Evolutionary conservation across 2,329 filamentous ascomycete genomes (phyloP), one percentile per base, ranked within the genome.

Genomic region (Sporothrix schenckii): DNA sequence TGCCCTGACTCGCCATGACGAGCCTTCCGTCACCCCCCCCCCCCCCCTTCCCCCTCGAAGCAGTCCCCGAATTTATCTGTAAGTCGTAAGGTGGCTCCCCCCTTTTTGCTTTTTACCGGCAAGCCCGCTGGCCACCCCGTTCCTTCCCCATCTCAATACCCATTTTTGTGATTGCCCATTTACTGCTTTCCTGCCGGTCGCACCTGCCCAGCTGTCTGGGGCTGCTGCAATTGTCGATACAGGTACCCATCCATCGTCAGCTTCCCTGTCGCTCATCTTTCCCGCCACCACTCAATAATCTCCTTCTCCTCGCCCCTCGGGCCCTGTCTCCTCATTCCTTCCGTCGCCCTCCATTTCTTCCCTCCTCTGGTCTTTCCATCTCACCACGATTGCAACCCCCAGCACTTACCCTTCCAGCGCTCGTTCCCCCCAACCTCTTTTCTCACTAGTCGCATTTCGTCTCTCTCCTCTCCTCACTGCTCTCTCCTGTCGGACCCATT

Each of bases 201-300:
- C 61, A 24, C 61, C 60, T 34, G 34, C 34, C 34, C 34, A 34
- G 34, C 34, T 34, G 34, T 34, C 34, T 34, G 34, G 34, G 34
- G 34, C 4, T 34, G 34, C 34, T 34, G 6, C 34, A 34, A 34
- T 34, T 4, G 34, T 34, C 34, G 34, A 34, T 34, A 34, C 34
- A 63, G 58, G 39, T 61, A 61, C 39, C 58, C 58, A 63, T 27
- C 58, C 58, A 63, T 19, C 41, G 58, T 63, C 61, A 49, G 56
- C 41, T 68, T 65, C 69, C 56, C 70, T 68, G 56, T 71, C 58
- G 30, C 69, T 61, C 70, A 66, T 71, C 70, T 66, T 69, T 63
- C 50, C 50, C 41, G 39, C 70, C 67, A 39, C 67, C 67, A 63
- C 56, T 56, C 50, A 71, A 69, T 71, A 69, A 71, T 69, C 50